Evolutionary conservation across 345 rosid species (phyloP), one percentile per base, ranked within the genome.

Genomic region (Pistacia atlantica): DNA sequence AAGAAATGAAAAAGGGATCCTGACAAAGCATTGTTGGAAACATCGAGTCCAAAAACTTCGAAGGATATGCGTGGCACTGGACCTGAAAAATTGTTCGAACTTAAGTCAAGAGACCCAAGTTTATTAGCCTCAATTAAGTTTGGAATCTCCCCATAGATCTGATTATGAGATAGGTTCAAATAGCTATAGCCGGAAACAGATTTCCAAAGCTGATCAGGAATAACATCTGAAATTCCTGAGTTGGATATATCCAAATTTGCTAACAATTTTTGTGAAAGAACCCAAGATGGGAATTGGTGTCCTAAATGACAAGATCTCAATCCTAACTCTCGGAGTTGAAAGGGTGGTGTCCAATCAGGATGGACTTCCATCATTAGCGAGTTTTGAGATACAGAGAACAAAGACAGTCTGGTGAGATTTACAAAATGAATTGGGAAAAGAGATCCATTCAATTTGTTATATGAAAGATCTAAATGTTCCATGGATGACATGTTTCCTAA

Each of bases 121-220:
- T 31, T 37, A n/a, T 11, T n/a, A 46, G n/a, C 49, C 2, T 11
- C 6, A 2, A 11, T 60, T 1, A 56, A 16, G 28, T 45, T 31
- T 4, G 78, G 78, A 54, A 75, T 3, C 18, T 28, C 16, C 17
- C 80, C 80, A 8, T 22, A 1, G 61, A 83, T 73, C 77, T 31
- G 80, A 49, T 82, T 82, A 69, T 68, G 65, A 17, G 82, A 75
- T n/a, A 82, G 38, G 61, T 73, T 52, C 37, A 83, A 33, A 1
- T 3, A n/a, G 3, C 3, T 1, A 8, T 0, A 45, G 14, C 18
- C 22, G 2, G 74, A 37, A 14, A 75, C 16, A 48, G 62, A 60
- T 8, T 71, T 77, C 83, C 79, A 73, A 60, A 80, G 73, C 84
- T 82, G 73, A 14, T 52, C 2, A 4, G 84, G 86, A 68, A 84